Percentiles rank a stretch among this genome's conserved stretches.
phyloP scores from a whole-genome alignment of 305 asterid genomes.

The Rubia occidens region DNA sequence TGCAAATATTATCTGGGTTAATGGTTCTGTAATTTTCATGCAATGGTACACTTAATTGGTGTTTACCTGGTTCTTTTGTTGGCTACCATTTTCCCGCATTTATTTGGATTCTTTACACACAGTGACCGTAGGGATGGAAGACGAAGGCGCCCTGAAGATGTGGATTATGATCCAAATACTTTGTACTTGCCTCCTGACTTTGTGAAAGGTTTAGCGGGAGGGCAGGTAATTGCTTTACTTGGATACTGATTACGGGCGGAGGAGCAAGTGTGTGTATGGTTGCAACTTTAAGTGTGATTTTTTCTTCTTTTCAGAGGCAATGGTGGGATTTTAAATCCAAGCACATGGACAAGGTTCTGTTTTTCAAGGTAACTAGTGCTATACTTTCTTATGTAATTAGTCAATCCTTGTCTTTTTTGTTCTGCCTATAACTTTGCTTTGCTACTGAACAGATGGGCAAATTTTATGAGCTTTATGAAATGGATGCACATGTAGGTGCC shows the following conservation, averaged over 20 bases:
- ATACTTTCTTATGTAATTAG: conserved; percentile 2
- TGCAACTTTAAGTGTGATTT: conserved; percentile 18
- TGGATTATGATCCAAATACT: conserved; percentile 72
- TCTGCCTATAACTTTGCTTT: conserved; percentile 15
- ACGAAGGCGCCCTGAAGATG: conserved; percentile 58
- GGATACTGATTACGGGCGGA: conserved; percentile 7
- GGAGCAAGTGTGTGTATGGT: neutral
- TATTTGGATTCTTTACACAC: conserved; percentile 20
- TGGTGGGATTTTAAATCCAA: conserved; percentile 99
- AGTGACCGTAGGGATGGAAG: conserved; percentile 78
- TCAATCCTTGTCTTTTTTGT: neutral
- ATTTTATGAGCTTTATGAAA: conserved; percentile 91
- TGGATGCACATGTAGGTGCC: conserved; percentile 98
- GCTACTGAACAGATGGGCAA: conserved; percentile 79
- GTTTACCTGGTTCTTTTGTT: neutral
- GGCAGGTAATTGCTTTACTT: conserved; percentile 58
- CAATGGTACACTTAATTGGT: neutral
- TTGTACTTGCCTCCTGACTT: conserved; percentile 70
- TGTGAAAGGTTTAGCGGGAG: conserved; percentile 62
- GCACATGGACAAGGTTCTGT: conserved; percentile 97
- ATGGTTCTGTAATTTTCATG: neutral
- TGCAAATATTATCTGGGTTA: neutral
- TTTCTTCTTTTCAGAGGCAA: conserved; percentile 60
- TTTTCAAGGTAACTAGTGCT: conserved; percentile 59
- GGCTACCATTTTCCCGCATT: neutral